Evolutionary conservation across 2,329 filamentous ascomycete species (phyloP).

Genomic region (Ilyonectria sp.): DNA sequence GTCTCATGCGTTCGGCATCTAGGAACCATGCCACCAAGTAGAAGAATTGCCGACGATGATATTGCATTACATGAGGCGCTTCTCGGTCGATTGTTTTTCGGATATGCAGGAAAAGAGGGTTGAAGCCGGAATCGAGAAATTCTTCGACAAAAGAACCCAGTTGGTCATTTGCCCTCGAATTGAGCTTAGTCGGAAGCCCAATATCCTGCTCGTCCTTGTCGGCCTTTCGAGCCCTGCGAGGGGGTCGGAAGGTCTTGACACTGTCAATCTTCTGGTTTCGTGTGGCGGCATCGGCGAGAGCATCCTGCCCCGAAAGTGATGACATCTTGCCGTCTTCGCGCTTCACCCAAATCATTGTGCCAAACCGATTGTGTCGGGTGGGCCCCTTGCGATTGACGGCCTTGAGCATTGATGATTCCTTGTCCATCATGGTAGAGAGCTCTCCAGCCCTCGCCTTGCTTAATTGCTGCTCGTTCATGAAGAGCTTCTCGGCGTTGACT

Average conservation of each 20-base stretch:
- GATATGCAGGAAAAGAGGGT: slow-evolving; percentile 87
- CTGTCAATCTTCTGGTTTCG: slow-evolving; percentile 91
- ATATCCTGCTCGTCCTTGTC: slow-evolving; percentile 81
- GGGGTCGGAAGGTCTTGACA: slow-evolving; percentile 91
- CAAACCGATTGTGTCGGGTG: slow-evolving; percentile 92
- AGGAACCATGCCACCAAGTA: slow-evolving; percentile 95
- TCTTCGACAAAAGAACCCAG: slow-evolving; percentile 90
- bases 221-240: slow-evolving; percentile 74
- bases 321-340: slow-evolving; percentile 87
- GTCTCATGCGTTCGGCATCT: slow-evolving; percentile 83
- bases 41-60: slow-evolving; percentile 89
- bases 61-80: slow-evolving; percentile 82
- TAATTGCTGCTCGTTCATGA: slow-evolving; percentile 84
- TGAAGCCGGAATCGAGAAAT: slow-evolving; percentile 95
- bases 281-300: slow-evolving; percentile 79
- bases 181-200: slow-evolving; percentile 79
- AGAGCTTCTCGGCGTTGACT: slow-evolving; percentile 86
- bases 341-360: slow-evolving; percentile 97
- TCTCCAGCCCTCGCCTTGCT: slow-evolving; percentile 80
- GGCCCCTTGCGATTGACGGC: slow-evolving; percentile 84
- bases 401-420: slow-evolving; percentile 87
- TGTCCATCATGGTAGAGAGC: slow-evolving; percentile 80
- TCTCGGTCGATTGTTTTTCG: slow-evolving; percentile 93
- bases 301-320: slow-evolving; percentile 90
- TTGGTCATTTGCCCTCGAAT: slow-evolving; percentile 80